These are phyloP conservation scores for Kazachstania martiniae DNA, from an alignment of 805 yeast species.

Conservation along the genomic window DNA sequence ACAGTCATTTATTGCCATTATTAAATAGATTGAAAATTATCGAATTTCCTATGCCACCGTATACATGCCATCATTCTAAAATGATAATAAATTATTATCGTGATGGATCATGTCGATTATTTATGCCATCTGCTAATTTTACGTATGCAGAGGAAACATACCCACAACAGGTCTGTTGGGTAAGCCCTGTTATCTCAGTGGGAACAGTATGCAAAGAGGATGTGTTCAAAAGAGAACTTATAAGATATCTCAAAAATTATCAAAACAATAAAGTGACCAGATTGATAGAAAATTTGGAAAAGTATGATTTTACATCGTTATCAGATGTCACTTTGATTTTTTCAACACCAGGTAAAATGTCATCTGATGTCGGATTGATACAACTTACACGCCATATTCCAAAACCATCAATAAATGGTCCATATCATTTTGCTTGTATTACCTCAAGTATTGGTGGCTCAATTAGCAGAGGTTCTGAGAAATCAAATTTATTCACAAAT, in stretches of 20 bases:
- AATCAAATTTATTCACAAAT: constrained; percentile 17
- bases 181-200: constrained; percentile 34
- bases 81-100: constrained; percentile 48
- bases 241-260: constrained; percentile 37
- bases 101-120: constrained; percentile 38
- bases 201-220: constrained; percentile 2
- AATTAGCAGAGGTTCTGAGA: constrained; percentile 6
- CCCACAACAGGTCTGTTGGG: constrained; percentile 61
- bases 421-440: constrained; percentile 28
- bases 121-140: constrained; percentile 50
- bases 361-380: too few relatives aligned
- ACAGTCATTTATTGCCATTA: constrained; percentile 1
- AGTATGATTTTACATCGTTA: constrained; percentile 36
- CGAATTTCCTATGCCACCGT: constrained; percentile 30
- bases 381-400: too few relatives aligned
- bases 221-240: constrained; percentile 37
- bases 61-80: constrained; percentile 53
- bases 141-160: constrained; percentile 42
- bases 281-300: constrained; percentile 20
- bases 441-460: constrained; percentile 26
- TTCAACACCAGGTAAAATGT: constrained; percentile 40
- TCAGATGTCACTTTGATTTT: constrained; percentile 41
- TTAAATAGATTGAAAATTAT: constrained; percentile 12
- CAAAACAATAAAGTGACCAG: constrained; percentile 18
- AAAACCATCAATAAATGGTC: too few relatives aligned